Conservation (phyloP, 2,329 filamentous ascomycete genomes). For the Aspergillus thermomutatus region DNA sequence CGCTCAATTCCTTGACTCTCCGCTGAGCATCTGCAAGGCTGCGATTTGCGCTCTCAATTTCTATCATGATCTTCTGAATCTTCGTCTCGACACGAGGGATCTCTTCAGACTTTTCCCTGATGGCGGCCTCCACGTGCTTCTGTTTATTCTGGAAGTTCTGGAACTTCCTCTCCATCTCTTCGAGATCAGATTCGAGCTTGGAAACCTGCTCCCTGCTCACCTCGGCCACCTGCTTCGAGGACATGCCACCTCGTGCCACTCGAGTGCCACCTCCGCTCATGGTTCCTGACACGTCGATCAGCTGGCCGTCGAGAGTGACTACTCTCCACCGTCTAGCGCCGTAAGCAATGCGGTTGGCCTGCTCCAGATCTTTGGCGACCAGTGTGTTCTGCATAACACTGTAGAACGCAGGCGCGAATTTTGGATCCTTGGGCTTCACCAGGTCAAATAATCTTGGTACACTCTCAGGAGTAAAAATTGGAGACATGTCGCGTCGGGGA, state of each 20-base stretch:
- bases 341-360: constrained; percentile 96
- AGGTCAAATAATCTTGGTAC: constrained; percentile 92
- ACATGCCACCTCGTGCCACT: constrained; percentile 92
- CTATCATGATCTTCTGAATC: constrained; percentile 85
- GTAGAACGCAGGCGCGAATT: constrained; percentile 87
- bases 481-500: constrained; percentile 69
- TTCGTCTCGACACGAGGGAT: constrained; percentile 84
- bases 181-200: constrained; percentile 83
- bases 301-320: constrained; percentile 88
- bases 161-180: constrained; percentile 78
- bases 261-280: constrained; percentile 96
- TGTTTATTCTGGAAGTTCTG: constrained; percentile 81
- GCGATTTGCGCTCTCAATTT: constrained; percentile 79
- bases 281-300: constrained; percentile 97
- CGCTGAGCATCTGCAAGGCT: constrained; percentile 82
- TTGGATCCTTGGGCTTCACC: constrained; percentile 82
- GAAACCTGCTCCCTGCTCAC: constrained; percentile 82
- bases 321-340: constrained; percentile 92
- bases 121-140: constrained; percentile 69
- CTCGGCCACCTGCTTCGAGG: constrained; percentile 86
- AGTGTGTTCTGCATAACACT: constrained; percentile 93
- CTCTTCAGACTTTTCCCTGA: constrained; percentile 70
- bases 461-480: constrained; percentile 84
- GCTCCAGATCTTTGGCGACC: constrained; percentile 87
- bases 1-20: constrained; percentile 77